Conservation (phyloP, 2,329 filamentous ascomycete genomes). For the Emergomyces orientalis region DNA sequence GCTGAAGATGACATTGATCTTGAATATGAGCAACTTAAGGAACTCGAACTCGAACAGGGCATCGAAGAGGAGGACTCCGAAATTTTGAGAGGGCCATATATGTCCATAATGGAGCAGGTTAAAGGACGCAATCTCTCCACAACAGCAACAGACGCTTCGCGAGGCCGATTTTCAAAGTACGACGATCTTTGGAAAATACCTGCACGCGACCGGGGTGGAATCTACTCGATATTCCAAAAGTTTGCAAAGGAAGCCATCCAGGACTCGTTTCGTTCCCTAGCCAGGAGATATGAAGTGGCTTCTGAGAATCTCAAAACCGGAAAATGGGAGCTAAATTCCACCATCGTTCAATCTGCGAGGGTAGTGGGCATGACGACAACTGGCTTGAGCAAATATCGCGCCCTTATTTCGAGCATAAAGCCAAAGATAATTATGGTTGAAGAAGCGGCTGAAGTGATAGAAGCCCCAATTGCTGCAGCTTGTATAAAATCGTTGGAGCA, state of each 20-base stretch:
- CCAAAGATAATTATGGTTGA: slow-evolving; percentile 66
- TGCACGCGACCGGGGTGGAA: slow-evolving; percentile 45
- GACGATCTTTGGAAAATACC: slow-evolving; percentile 55
- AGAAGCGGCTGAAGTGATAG: slow-evolving; percentile 66
- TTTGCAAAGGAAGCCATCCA: slow-evolving; percentile 43
- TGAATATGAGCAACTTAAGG: slow-evolving; percentile 52
- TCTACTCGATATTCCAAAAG: slow-evolving; percentile 58
- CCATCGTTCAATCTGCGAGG: slow-evolving; percentile 51
- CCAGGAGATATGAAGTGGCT: slow-evolving; percentile 42
- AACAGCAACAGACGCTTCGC: slow-evolving; percentile 28
- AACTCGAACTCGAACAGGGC: slow-evolving; percentile 50
- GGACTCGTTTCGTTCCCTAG: slow-evolving; percentile 41
- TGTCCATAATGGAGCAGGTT: slow-evolving; percentile 37
- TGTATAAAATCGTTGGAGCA: slow-evolving; percentile 56
- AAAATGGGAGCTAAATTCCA: slow-evolving; percentile 50
- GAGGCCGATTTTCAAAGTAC: slow-evolving; percentile 25
- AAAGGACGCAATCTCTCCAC: slow-evolving; percentile 17
- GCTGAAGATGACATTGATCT: slow-evolving; percentile 52
- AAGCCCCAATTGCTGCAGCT: slow-evolving; percentile 48
- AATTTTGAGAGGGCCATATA: slow-evolving; percentile 40
- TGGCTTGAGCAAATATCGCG: slow-evolving; percentile 69
- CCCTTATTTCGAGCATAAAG: slow-evolving; percentile 54
- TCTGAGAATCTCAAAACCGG: slow-evolving; percentile 48
- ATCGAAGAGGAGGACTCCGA: slow-evolving; percentile 47
- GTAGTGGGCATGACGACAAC: slow-evolving; percentile 67